Percentiles rank a stretch among this genome's conserved stretches.
Conservation (phyloP, 768 basidiomycete species). For the Trametes maxima region DNA sequence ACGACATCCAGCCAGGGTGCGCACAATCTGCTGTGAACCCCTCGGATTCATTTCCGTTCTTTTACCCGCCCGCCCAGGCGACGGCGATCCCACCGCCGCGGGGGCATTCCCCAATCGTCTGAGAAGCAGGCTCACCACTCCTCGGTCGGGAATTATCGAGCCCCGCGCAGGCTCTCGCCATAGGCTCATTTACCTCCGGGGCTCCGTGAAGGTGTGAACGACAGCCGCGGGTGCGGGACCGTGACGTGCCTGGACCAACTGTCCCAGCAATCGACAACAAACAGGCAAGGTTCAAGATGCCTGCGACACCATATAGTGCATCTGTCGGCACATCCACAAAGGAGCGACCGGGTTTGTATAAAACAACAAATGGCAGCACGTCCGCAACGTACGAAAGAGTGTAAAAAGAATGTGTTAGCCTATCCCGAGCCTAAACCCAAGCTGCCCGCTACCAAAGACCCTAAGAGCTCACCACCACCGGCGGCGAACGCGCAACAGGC, state of each 20-base stretch:
- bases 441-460: not conserved
- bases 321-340: not conserved
- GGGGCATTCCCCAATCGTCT: not conserved
- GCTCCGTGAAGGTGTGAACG: too few species aligned
- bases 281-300: too few species aligned
- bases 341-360: slow-evolving; percentile 6
- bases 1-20: not conserved
- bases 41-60: not conserved
- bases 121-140: too few species aligned
- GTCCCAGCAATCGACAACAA: too few species aligned
- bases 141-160: too few species aligned
- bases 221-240: too few species aligned
- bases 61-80: not conserved
- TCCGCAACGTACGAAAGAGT: slow-evolving; percentile 7
- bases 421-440: not conserved
- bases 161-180: too few species aligned
- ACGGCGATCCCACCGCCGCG: not conserved
- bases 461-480: slow-evolving; percentile 24
- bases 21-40: not conserved
- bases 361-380: slow-evolving; percentile 12
- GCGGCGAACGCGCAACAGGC: slow-evolving; percentile 14
- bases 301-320: too few species aligned
- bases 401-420: not conserved
- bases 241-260: too few species aligned
- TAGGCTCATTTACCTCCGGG: too few species aligned